Base-by-base conservation (phyloP, 192 early-diverging fungal species). In the Coemansia sp. region DNA sequence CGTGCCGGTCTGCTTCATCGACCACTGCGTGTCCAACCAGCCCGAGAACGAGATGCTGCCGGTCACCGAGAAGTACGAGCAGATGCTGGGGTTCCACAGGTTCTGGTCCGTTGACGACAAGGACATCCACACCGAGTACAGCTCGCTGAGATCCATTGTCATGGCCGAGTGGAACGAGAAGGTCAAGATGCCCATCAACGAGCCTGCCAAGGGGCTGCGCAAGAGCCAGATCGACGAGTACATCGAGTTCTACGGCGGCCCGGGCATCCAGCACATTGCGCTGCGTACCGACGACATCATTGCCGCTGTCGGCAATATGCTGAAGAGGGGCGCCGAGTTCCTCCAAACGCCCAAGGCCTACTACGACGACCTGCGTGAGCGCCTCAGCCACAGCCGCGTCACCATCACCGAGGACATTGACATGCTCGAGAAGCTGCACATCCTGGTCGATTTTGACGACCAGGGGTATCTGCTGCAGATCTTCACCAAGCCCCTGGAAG, bases 51-150 rank as follows among this genome's bases (percentile, higher is more conserved):
- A 92, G 84, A 96, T 98, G 95, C 75, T 88, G 38, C 71, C 86
- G 65, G 88, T 92, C 63, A 92, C 90, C 77, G 89, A 95, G 67
- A 84, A 90, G 66, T 97, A 99, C 83, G 95, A 97, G 84, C 84
- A 89, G 61, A 84, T 88, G 63, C 88, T 99, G n/a, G 94, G 92
- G 64, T 99, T 97, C 88, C 95, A 95, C 84, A 89, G 95, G 50
- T 99, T 98, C 90, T 97, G 95, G 95, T 95, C 93, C 48, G 93
- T 99, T 49, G 97, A 99, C 80, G 97, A 99, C 85, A 92, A 86
- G 61, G 92, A 96, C 80, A 94, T 99, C 51, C 90, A 93, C 86
- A 95, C 95, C 48, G 92, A 99, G 71, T 98, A 95, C 87, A 93
- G 91, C 74, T 91, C 95, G 48, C 86, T 97, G 62, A 88, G 94